A percentile compares a stretch with the other conserved stretches of the same genome.
phyloP scores from a whole-genome alignment of 371 early-diverging fungal genomes.

The Phascolomyces articulosus region DNA sequence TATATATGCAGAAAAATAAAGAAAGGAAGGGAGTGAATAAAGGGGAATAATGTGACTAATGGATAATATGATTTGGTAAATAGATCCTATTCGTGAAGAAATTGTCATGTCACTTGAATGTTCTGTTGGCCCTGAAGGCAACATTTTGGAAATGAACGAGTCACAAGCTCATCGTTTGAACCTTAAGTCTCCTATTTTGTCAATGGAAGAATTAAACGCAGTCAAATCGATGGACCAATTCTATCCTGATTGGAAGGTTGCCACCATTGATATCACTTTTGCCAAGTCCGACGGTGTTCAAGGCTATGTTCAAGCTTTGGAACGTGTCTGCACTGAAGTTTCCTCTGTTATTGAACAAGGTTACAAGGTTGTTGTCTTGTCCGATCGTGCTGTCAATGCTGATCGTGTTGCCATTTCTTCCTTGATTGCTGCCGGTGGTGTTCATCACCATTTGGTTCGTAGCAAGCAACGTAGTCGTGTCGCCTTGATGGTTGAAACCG shows the following conservation, averaged over 20 bases:
- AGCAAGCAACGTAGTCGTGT: slow-evolving; percentile 87
- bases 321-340: slow-evolving; percentile 86
- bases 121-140: slow-evolving; percentile 94
- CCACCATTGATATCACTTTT: slow-evolving; percentile 89
- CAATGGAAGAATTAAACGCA: slow-evolving; percentile 79
- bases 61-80: background rate
- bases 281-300: slow-evolving; percentile 71
- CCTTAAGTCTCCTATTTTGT: slow-evolving; percentile 88
- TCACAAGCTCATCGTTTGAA: slow-evolving; percentile 80
- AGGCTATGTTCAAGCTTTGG: slow-evolving; percentile 82
- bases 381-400: slow-evolving; percentile 70
- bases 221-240: slow-evolving; percentile 68
- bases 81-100: slow-evolving; percentile 96
- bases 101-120: slow-evolving; percentile 96
- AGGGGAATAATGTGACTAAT: too few relatives aligned
- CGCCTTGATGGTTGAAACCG: slow-evolving; percentile 90
- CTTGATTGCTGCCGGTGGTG: slow-evolving; percentile 89
- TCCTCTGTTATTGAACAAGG: slow-evolving; percentile 77
- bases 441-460: slow-evolving; percentile 92
- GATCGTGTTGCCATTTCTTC: slow-evolving; percentile 87
- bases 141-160: slow-evolving; percentile 83
- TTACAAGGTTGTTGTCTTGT: slow-evolving; percentile 82
- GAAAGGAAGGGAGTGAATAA: too few relatives aligned
- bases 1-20: too few relatives aligned
- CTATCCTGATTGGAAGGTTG: slow-evolving; percentile 79